Evolutionary conservation across 352 stramenopile species (phyloP).

Genomic region (Phytophthora litchii): DNA sequence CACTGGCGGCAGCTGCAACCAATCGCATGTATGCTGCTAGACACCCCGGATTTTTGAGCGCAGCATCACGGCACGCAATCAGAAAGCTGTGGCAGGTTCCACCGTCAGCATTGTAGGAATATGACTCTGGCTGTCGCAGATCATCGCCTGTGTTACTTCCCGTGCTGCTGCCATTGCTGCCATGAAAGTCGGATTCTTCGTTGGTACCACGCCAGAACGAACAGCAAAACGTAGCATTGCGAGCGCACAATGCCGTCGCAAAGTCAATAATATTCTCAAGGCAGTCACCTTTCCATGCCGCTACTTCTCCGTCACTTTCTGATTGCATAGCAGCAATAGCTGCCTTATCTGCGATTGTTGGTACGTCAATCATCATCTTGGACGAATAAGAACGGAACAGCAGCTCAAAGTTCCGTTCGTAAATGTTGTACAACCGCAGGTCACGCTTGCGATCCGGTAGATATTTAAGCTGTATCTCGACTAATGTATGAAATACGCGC

Average conservation of each 20-base stretch:
- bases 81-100: constrained; percentile 71
- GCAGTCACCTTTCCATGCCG: constrained; percentile 72
- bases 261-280: constrained; percentile 84
- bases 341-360: constrained; percentile 72
- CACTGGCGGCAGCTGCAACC: constrained; percentile 66
- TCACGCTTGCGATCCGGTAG: constrained; percentile 76
- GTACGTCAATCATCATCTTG: constrained; percentile 81
- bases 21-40: constrained; percentile 78
- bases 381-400: constrained; percentile 77
- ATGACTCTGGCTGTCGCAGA: constrained; percentile 25
- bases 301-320: constrained; percentile 61
- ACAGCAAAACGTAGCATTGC: constrained; percentile 59
- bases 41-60: constrained; percentile 77
- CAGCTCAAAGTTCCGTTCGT: constrained; percentile 71
- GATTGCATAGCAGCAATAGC: constrained; percentile 69
- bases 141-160: constrained; percentile 30
- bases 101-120: constrained; percentile 28
- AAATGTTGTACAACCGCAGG: constrained; percentile 70
- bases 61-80: constrained; percentile 70
- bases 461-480: constrained; percentile 80
- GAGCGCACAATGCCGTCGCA: constrained; percentile 63
- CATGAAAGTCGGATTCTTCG: constrained; percentile 42
- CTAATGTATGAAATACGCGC: constrained; percentile 69
- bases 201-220: constrained; percentile 65
- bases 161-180: constrained; percentile 30